These are phyloP conservation scores for Exserohilum turcica DNA, from an alignment of 2,329 filamentous ascomycete species.

Conservation along the genomic window DNA sequence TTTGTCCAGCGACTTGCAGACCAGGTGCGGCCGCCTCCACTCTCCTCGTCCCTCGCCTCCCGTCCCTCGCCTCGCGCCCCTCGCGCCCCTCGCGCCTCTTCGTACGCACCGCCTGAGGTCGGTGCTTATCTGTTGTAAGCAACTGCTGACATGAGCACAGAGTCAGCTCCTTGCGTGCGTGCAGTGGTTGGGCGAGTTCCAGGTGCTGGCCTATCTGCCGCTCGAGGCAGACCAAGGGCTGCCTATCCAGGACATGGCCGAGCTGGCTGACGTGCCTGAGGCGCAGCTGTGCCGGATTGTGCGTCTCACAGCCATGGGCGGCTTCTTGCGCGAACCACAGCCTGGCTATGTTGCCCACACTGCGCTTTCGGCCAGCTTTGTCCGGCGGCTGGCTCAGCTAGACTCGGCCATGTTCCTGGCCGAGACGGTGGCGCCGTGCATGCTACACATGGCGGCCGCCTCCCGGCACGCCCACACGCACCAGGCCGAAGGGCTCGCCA, in stretches of 20 bases:
- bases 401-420: constrained; percentile 50
- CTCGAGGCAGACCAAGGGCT: constrained; percentile 18
- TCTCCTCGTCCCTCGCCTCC: too few relatives aligned
- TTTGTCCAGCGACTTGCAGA: background rate
- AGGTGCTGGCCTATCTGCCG: background rate
- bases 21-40: background rate
- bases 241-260: constrained; percentile 49
- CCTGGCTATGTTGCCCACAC: constrained; percentile 44
- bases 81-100: too few relatives aligned
- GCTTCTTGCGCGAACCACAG: constrained; percentile 14
- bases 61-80: too few relatives aligned
- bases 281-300: constrained; percentile 45
- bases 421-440: constrained; percentile 40
- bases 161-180: background rate
- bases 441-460: constrained; percentile 37
- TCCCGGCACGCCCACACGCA: constrained; percentile 7
- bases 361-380: constrained; percentile 46
- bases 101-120: too few relatives aligned
- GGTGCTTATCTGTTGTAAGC: too few relatives aligned
- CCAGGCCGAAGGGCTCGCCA: background rate
- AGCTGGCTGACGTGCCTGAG: constrained; percentile 49
- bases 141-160: background rate
- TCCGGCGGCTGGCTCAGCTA: constrained; percentile 38
- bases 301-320: constrained; percentile 14
- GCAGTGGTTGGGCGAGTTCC: background rate